Conservation (phyloP, 371 early-diverging fungal genomes). For the Mucor saturninus region DNA sequence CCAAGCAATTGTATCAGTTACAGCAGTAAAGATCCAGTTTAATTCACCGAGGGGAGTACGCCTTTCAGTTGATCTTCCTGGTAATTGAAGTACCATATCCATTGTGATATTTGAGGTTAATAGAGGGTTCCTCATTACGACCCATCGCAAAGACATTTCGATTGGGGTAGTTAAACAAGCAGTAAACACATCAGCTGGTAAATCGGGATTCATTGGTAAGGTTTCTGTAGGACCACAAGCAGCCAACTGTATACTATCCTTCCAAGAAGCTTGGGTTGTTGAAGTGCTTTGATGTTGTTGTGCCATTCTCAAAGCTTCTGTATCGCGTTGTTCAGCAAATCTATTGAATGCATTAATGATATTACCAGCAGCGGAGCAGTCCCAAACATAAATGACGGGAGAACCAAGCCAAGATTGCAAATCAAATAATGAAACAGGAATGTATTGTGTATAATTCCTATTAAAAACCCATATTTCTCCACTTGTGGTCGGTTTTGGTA, state of each 20-base stretch:
- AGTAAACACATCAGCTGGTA: slow-evolving; percentile 97
- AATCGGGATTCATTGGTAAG: slow-evolving; percentile 91
- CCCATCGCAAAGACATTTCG: slow-evolving; percentile 92
- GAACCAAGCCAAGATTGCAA: slow-evolving; percentile 95
- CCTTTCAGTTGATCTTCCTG: slow-evolving; percentile 89
- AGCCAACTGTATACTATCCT: slow-evolving; percentile 92
- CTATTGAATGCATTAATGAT: slow-evolving; percentile 88
- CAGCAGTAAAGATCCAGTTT: slow-evolving; percentile 98
- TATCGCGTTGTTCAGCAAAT: slow-evolving; percentile 86
- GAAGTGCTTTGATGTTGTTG: slow-evolving; percentile 38
- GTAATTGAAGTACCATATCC: slow-evolving; percentile 88
- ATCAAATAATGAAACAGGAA: slow-evolving; percentile 91
- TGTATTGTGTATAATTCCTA: slow-evolving; percentile 96
- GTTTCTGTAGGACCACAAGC: slow-evolving; percentile 88
- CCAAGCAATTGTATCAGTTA: slow-evolving; percentile 99
- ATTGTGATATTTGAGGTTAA: slow-evolving; percentile 72
- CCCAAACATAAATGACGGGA: slow-evolving; percentile 95
- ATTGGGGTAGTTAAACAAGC: slow-evolving; percentile 96
- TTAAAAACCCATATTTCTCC: slow-evolving; percentile 99
- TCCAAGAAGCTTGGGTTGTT: slow-evolving; percentile 59
- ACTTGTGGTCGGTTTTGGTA: slow-evolving; percentile 92
- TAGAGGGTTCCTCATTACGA: slow-evolving; percentile 85
- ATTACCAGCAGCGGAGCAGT: slow-evolving; percentile 93
- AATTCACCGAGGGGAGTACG: slow-evolving; percentile 95
- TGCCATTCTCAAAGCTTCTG: slow-evolving; percentile 56